These are phyloP conservation scores for Penicillium sp. DNA, from an alignment of 2,329 filamentous ascomycete genomes.

Conservation along the genomic window DNA sequence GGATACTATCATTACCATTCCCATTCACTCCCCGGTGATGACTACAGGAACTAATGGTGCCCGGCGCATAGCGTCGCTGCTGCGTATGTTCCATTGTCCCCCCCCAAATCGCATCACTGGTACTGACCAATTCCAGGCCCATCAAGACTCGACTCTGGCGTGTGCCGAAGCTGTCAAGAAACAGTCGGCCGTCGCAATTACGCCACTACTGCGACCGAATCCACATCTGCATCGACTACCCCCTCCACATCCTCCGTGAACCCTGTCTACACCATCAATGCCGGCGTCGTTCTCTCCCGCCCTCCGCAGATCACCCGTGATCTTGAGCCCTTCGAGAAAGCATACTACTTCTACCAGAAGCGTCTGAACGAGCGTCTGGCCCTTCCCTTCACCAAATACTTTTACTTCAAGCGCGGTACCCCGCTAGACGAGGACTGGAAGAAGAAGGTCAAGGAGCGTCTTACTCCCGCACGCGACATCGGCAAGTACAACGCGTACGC, in stretches of 20 bases:
- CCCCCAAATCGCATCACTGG: constrained; percentile 8
- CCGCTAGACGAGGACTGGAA: constrained; percentile 86
- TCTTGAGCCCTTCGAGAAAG: constrained; percentile 83
- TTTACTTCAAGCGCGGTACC: constrained; percentile 93
- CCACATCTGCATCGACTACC: constrained; percentile 31
- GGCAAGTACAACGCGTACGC: constrained; percentile 77
- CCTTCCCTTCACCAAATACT: constrained; percentile 82
- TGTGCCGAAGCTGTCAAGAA: constrained; percentile 48
- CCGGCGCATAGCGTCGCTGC: constrained; percentile 40
- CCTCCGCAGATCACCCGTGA: constrained; percentile 83
- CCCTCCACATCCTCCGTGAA: constrained; percentile 30
- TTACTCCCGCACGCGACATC: constrained; percentile 78
- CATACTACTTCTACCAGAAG: constrained; percentile 96
- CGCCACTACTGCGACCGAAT: constrained; percentile 41
- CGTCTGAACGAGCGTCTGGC: constrained; percentile 90
- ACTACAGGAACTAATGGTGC: constrained; percentile 43
- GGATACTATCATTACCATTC: constrained; percentile 8
- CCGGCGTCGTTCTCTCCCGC: constrained; percentile 81
- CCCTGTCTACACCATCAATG: constrained; percentile 51
- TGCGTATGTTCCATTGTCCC: constrained; percentile 34
- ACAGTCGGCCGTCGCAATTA: constrained; percentile 42
- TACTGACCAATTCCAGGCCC: constrained; percentile 27
- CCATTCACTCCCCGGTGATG: constrained; percentile 30
- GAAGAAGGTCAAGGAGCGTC: constrained; percentile 75
- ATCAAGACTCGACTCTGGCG: constrained; percentile 40